Base-by-base conservation (phyloP, 2,329 filamentous ascomycete species). In the Neofusicoccum cordaticola region DNA sequence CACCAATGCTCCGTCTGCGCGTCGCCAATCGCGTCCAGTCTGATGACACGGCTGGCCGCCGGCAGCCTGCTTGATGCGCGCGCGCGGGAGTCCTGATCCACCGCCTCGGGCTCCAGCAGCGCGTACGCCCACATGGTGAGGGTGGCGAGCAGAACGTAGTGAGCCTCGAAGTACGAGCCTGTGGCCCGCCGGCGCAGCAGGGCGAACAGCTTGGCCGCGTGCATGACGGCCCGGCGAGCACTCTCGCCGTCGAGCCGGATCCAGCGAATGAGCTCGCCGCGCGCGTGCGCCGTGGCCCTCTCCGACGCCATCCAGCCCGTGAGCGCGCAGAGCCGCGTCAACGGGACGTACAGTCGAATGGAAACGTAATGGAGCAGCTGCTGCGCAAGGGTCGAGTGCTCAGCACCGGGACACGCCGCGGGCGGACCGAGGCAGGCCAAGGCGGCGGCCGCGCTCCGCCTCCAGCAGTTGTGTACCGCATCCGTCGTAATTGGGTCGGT, bases 191-290 rank as follows among this genome's bases (percentile, higher is more conserved):
- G 22, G 37, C 52, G 52, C 52, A 57, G 13, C 52, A 57, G 35
- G 8, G 22, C 41, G 37, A 57, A 57, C 34, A 57, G 37, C 35
- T 15, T 57, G 37, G 52, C 52, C 41, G 52, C 52, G 17, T 57
- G 52, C 52, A 57, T 44, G 11, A 57, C 52, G n/a, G 52, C 52
- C 52, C 52, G 52, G 35, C 52, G 52, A 39, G 52, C 37, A 13
- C 34, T 58, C 37, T 34, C 17, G 15, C 37, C 37, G 22, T 58
- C 53, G 13, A 45, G 37, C 31, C 39, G 15, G 39, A 58, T 34
- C 53, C 53, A 58, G 11, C n/a, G n/a, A 5, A 19, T 1, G 19
- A 57, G 17, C 53, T 45, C 53, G 9, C 27, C 39, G 5, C 56
- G 41, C 56, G 41, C 56, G 12, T 19, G 19, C 17, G 13, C n/a